phyloP scores from a whole-genome alignment of 306 rosid genomes.

The Cicer arietinum region DNA sequence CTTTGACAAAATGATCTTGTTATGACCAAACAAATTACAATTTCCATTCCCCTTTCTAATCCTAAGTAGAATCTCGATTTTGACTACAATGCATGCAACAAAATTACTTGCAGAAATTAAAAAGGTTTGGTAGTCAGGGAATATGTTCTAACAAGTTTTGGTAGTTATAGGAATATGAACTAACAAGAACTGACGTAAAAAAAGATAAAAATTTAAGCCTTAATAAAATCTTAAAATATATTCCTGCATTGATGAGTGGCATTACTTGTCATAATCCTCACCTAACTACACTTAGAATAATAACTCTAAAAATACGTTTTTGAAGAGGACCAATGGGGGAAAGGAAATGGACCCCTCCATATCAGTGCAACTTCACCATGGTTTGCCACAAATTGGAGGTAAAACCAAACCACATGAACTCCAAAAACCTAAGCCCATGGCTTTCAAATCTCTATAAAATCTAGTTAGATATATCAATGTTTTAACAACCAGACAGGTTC shows the following conservation, averaged over 20 bases:
- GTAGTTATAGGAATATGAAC: too few species aligned
- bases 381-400: background rate
- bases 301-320: background rate
- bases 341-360: background rate
- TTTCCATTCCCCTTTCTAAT: background rate
- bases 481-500: too few species aligned
- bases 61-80: background rate
- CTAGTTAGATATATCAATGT: background rate
- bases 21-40: too few species aligned
- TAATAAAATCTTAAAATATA: background rate
- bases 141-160: too few species aligned
- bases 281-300: background rate
- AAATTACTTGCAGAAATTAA: background rate
- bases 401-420: background rate
- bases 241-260: background rate
- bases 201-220: background rate
- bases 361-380: background rate
- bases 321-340: background rate
- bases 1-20: background rate
- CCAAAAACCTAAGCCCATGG: background rate
- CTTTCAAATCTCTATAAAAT: conserved; percentile 1
- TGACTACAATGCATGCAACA: background rate
- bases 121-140: background rate
- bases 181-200: background rate
- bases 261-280: background rate